Base-by-base conservation (phyloP, 2,329 filamentous ascomycete genomes). In the Pseudogymnoascus sp. region DNA sequence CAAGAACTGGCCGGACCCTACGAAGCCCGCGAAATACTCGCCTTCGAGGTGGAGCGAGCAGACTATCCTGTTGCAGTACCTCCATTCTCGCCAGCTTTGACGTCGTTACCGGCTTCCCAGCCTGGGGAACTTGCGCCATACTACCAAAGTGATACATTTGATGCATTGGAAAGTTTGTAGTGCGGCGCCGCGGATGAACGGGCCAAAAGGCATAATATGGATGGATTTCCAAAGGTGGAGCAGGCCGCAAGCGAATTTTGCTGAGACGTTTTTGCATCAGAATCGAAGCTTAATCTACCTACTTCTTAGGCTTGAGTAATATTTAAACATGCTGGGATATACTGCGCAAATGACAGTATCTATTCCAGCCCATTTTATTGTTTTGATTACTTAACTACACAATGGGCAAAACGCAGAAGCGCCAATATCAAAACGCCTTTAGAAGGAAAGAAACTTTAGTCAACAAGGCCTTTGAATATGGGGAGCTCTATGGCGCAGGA, bases 391-490 rank as follows among this genome's bases (percentile, higher is more conserved):
- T n/a, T 49, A 21, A 4, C 7, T 14, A 26, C 41, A 49, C 16
- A 19, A 49, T 49, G 41, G n/a, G 41, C 41, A 49, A 21, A 19
- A 14, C 23, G 49, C 52, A 38, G 59, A 60, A 63, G 45, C 59
- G 59, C 49, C 58, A 62, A 21, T 52, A 60, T 37, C 41, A 64
- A 52, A 64, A 64, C 26, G 61, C 62, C 43, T 60, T 23, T 43
- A 64, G 59, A 59, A 19, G 62, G 45, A 64, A 62, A 37, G 26
- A 37, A n/a, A 64, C 59, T 62, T 38, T 64, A 59, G 37, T 62
- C 61, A 64, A 62, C 61, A 64, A 64, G 43, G 62, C 59, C 26
- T 59, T 61, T 64, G 43, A 64, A 59, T 64, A 59, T 62, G 45
- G 43, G 61, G 33, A 64, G 49, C 49, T 64, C 37, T 59, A 60